Percentiles rank a stretch among this genome's conserved stretches.
These are phyloP conservation scores for Phytophthora sansomeana DNA, from an alignment of 352 stramenopile genomes.

Conservation along the genomic window DNA sequence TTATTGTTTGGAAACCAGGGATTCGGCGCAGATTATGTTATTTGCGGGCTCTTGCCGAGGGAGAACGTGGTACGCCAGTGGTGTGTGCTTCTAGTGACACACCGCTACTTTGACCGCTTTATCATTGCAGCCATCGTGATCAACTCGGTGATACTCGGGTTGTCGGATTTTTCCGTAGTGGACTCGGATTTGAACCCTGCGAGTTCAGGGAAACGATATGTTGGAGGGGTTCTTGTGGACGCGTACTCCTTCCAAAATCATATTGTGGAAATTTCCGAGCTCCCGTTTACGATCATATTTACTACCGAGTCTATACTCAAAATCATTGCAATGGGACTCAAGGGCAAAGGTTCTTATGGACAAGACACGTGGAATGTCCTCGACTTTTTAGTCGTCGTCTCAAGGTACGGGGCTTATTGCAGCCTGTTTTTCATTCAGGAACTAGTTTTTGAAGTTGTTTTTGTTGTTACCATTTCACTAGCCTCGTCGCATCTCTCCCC, in stretches of 20 bases:
- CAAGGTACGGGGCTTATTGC: constrained; percentile 51
- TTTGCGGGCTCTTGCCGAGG: constrained; percentile 53
- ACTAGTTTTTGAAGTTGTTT: background rate
- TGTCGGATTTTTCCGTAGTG: constrained; percentile 86
- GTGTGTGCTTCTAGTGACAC: constrained; percentile 60
- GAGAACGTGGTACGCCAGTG: constrained; percentile 55
- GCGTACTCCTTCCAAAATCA: constrained; percentile 62
- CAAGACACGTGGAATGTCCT: constrained; percentile 92
- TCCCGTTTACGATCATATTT: constrained; percentile 91
- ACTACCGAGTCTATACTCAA: constrained; percentile 91
- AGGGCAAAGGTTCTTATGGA: constrained; percentile 74
- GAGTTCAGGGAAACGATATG: constrained; percentile 52
- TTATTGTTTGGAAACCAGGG: constrained; percentile 23
- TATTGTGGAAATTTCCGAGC: constrained; percentile 76
- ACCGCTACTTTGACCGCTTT: constrained; percentile 83
- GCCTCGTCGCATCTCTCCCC: constrained; percentile 62
- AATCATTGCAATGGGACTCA: constrained; percentile 88
- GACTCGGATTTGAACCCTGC: constrained; percentile 68
- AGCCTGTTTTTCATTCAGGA: too few relatives aligned
- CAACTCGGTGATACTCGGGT: constrained; percentile 89
- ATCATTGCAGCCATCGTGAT: constrained; percentile 88
- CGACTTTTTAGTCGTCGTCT: constrained; percentile 93
- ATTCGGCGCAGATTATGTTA: constrained; percentile 57
- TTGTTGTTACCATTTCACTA: constrained; percentile 23
- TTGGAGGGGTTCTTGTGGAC: constrained; percentile 45